Conservation (phyloP, 352 stramenopile species). For the Blastocystis hominis region DNA sequence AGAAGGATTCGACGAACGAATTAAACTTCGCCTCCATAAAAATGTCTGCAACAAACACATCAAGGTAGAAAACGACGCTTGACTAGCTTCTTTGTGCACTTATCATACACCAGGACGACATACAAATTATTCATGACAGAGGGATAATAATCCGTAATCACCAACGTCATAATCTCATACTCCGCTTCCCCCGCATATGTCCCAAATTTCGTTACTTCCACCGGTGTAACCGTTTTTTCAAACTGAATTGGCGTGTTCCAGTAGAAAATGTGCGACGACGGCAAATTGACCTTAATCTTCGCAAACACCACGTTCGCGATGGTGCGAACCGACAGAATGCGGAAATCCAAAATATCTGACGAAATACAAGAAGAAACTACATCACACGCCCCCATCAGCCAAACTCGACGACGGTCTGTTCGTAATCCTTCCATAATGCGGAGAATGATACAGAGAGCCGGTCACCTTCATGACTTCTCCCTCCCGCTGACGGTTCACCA, state of each 20-base stretch:
- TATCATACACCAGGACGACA: neutral
- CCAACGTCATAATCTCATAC: conserved; percentile 10
- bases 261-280: neutral
- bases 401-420: neutral
- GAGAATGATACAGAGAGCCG: neutral
- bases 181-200: neutral
- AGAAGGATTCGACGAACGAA: conserved; percentile 33
- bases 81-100: neutral
- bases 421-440: neutral
- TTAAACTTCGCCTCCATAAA: conserved; percentile 30
- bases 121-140: neutral
- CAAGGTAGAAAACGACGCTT: conserved; percentile 32
- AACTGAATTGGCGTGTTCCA: neutral
- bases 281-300: neutral
- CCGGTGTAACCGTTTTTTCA: neutral
- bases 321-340: neutral
- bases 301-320: neutral
- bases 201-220: neutral
- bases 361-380: neutral
- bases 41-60: conserved; percentile 29
- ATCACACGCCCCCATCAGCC: neutral
- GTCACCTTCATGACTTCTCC: neutral
- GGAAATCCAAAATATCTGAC: neutral
- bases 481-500: no score
- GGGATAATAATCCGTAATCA: conserved; percentile 1